A percentile compares a stretch with the other conserved stretches of the same genome.
These are phyloP conservation scores for Puccinia novopanici DNA, from an alignment of 1,284 basidiomycete genomes.

Conservation along the genomic window DNA sequence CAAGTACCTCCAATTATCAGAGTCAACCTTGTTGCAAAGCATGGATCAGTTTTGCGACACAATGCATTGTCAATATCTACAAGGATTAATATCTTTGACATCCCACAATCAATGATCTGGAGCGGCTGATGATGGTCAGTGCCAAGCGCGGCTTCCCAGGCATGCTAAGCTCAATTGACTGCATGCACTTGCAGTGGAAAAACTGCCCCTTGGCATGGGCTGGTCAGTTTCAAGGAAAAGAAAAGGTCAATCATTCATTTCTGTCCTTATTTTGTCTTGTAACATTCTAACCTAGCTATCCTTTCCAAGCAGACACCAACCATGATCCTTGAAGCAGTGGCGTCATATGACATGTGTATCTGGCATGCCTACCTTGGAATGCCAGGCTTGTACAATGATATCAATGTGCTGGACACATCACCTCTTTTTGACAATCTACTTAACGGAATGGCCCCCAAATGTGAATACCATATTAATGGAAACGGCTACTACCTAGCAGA, in stretches of 20 bases:
- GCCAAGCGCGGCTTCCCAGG: slow-evolving; percentile 11
- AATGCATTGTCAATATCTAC: not conserved
- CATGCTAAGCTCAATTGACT: slow-evolving; percentile 6
- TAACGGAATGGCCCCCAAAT: not conserved
- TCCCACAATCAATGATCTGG: not conserved
- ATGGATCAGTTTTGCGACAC: not conserved
- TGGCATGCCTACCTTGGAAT: no score
- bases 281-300: not conserved
- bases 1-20: not conserved
- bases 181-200: no score
- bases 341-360: slow-evolving; percentile 3
- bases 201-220: no score
- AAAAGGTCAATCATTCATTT: slow-evolving; percentile 16
- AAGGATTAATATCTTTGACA: not conserved
- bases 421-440: slow-evolving; percentile 6
- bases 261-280: not conserved
- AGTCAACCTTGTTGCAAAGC: not conserved
- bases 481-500: slow-evolving; percentile 2
- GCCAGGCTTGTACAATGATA: no score
- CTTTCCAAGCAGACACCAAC: not conserved
- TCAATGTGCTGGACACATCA: slow-evolving; percentile 10
- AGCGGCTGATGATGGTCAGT: not conserved
- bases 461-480: not conserved
- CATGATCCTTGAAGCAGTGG: not conserved
- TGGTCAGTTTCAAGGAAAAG: slow-evolving; percentile 25